phyloP scores from a whole-genome alignment of 2,329 filamentous ascomycete genomes.

The Alternaria sp. region DNA sequence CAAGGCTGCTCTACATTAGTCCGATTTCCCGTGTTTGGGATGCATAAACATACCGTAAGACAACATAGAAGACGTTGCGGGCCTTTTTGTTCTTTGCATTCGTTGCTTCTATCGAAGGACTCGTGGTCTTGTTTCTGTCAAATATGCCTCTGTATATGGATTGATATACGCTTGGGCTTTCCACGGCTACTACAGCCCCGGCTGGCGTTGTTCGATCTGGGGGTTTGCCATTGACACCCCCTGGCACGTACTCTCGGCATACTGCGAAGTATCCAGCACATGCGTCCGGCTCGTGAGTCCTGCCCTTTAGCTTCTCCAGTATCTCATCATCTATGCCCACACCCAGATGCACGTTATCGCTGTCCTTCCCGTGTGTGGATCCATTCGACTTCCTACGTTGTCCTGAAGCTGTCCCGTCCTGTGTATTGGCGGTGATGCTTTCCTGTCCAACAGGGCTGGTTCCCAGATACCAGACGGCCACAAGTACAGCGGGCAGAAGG shows the following conservation, averaged over 20 bases:
- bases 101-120: constrained; percentile 61
- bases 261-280: constrained; percentile 95
- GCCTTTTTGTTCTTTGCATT: constrained; percentile 67
- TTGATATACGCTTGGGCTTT: constrained; percentile 95
- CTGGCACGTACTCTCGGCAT: constrained; percentile 88
- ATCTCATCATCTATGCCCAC: constrained; percentile 34
- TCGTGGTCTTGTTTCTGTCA: constrained; percentile 72
- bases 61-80: constrained; percentile 92
- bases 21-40: not conserved
- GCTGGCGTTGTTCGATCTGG: constrained; percentile 85
- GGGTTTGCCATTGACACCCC: constrained; percentile 90
- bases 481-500: constrained; percentile 26
- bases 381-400: constrained; percentile 23
- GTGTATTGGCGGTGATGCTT: constrained; percentile 1
- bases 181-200: constrained; percentile 77
- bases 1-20: constrained; percentile 58
- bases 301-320: constrained; percentile 33
- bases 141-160: constrained; percentile 98
- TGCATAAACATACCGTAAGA: constrained; percentile 71
- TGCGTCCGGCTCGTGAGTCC: constrained; percentile 73
- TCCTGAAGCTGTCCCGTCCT: not conserved
- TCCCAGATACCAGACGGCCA: constrained; percentile 30
- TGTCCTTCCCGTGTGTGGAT: constrained; percentile 18
- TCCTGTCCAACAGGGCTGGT: constrained; percentile 26
- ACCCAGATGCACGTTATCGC: constrained; percentile 25